Percentiles rank a stretch among this genome's conserved stretches.
These are phyloP conservation scores for Bombardia bombarda DNA, from an alignment of 495 filamentous ascomycete genomes.

Conservation along the genomic window DNA sequence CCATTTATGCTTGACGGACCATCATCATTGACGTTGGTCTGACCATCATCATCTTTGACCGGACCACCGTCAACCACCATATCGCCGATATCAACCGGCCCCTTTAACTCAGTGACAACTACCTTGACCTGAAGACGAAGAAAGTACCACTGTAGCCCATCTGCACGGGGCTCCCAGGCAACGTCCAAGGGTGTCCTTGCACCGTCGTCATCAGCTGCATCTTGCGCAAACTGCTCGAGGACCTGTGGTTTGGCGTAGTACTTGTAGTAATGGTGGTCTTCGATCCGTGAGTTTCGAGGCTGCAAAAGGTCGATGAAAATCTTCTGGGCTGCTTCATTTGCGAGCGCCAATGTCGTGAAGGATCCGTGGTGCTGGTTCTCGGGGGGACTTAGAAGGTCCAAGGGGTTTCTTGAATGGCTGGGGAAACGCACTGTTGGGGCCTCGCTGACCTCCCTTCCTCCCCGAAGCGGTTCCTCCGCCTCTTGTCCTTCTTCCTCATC, in stretches of 20 bases:
- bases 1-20: background rate
- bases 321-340: conserved; percentile 4
- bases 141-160: conserved; percentile 12
- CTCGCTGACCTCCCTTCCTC: no score
- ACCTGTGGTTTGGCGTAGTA: background rate
- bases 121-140: conserved; percentile 8
- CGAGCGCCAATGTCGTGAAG: conserved; percentile 7
- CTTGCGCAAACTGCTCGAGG: conserved; percentile 1
- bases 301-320: conserved; percentile 3
- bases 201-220: no score
- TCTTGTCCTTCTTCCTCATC: background rate
- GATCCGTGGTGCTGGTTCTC: conserved; percentile 2
- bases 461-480: no score
- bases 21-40: background rate
- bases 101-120: conserved; percentile 3
- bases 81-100: conserved; percentile 14
- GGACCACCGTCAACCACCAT: conserved; percentile 9
- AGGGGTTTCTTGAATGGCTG: background rate
- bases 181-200: background rate
- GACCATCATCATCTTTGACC: no score
- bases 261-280: conserved; percentile 3
- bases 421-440: no score
- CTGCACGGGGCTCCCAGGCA: conserved; percentile 3
- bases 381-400: background rate
- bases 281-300: background rate